phyloP scores from a whole-genome alignment of 2,329 filamentous ascomycete species.

The Pestalotiopsis sp. region DNA sequence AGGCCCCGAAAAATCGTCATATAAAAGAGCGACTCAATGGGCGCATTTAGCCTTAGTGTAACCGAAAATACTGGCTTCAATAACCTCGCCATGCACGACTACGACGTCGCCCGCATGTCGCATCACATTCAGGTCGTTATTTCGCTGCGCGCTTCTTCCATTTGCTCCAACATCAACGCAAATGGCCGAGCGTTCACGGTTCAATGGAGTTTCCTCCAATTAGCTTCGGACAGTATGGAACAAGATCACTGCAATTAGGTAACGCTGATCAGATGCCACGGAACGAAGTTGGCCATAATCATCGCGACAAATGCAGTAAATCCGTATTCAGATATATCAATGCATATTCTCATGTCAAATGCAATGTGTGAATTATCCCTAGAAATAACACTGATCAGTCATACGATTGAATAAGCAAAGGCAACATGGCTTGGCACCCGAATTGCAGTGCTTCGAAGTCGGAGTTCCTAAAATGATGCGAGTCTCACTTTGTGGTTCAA shows the following conservation, averaged over 20 bases:
- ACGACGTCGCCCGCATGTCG: neutral
- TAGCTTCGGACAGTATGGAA: neutral
- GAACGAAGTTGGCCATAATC: no score
- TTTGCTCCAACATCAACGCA: neutral
- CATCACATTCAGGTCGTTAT: neutral
- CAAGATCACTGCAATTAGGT: neutral
- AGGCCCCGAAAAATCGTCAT: neutral
- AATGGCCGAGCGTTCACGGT: neutral
- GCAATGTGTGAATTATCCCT: no score
- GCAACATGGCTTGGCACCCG: no score
- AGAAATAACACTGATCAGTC: no score
- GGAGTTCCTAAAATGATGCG: no score
- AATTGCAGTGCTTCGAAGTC: no score
- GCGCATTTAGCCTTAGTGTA: neutral
- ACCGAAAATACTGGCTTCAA: neutral
- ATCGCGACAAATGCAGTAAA: no score
- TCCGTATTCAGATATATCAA: no score
- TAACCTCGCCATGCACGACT: neutral
- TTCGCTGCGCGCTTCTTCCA: neutral
- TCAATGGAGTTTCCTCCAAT: neutral
- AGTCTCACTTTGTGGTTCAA: no score
- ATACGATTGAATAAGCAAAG: no score
- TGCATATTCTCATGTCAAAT: no score
- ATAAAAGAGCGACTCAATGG: neutral
- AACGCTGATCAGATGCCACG: neutral